phyloP scores from a whole-genome alignment of 1,284 basidiomycete genomes.

The Apiotrichum porosum region DNA sequence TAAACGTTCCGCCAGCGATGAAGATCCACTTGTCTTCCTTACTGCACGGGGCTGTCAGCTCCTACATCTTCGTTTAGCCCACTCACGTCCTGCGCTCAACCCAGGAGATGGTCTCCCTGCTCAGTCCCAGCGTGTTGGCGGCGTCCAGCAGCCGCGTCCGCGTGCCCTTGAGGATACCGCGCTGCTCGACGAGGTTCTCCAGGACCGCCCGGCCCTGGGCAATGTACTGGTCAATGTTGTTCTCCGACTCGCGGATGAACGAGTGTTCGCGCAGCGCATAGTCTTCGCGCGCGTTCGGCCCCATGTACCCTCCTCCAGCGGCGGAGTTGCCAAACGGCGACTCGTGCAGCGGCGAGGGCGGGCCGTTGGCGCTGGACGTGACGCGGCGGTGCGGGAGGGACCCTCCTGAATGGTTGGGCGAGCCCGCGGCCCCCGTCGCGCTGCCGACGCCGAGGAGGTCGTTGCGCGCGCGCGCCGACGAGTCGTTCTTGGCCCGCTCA shows the following conservation, averaged over 20 bases:
- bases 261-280: slow-evolving; percentile 78
- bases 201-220: slow-evolving; percentile 83
- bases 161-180: slow-evolving; percentile 86
- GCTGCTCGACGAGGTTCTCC: slow-evolving; percentile 84
- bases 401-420: slow-evolving; percentile 29
- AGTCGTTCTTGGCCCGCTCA: slow-evolving; percentile 45
- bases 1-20: slow-evolving; percentile 71
- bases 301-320: slow-evolving; percentile 58
- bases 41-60: slow-evolving; percentile 52
- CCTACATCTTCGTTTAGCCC: background rate
- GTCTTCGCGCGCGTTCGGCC: slow-evolving; percentile 57
- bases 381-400: slow-evolving; percentile 44
- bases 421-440: slow-evolving; percentile 20
- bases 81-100: slow-evolving; percentile 81
- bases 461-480: slow-evolving; percentile 24
- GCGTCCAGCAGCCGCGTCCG: slow-evolving; percentile 74
- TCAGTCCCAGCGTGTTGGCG: slow-evolving; percentile 86
- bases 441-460: slow-evolving; percentile 32
- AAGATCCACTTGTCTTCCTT: slow-evolving; percentile 93
- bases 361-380: slow-evolving; percentile 51
- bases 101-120: slow-evolving; percentile 88
- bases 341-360: slow-evolving; percentile 45
- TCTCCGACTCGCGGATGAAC: slow-evolving; percentile 75
- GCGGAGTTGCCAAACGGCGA: slow-evolving; percentile 50
- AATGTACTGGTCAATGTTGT: slow-evolving; percentile 78